A percentile compares a stretch with the other conserved stretches of the same genome.
phyloP scores from a whole-genome alignment of 148 eudicot genomes.

The Simmondsia chinensis region DNA sequence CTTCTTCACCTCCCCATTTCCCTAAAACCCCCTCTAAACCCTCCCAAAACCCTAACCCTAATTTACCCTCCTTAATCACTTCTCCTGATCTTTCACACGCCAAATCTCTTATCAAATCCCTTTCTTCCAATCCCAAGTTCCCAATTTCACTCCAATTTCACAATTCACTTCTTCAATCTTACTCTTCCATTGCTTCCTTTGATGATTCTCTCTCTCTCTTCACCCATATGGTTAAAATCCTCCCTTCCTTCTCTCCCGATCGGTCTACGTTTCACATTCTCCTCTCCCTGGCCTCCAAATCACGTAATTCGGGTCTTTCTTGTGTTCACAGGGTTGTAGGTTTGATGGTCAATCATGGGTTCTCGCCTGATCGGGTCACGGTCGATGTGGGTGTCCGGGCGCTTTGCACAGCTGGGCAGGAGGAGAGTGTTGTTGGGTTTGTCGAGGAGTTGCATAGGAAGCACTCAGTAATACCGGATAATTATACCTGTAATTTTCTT shows the following conservation, averaged over 20 bases:
- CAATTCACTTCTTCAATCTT: constrained; percentile 56
- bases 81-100: constrained; percentile 45
- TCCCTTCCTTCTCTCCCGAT: constrained; percentile 53
- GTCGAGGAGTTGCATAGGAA: constrained; percentile 44
- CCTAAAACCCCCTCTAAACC: constrained; percentile 6
- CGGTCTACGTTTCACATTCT: constrained; percentile 53
- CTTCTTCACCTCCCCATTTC: background rate
- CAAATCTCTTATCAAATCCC: constrained; percentile 39
- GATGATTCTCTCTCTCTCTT: constrained; percentile 42
- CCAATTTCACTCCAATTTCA: constrained; percentile 26
- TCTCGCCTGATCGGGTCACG: constrained; percentile 46
- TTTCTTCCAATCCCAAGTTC: constrained; percentile 20
- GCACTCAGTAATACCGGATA: constrained; percentile 36
- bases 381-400: constrained; percentile 50
- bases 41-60: constrained; percentile 7
- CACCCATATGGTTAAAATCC: constrained; percentile 39
- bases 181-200: constrained; percentile 30
- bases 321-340: constrained; percentile 23
- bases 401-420: constrained; percentile 31
- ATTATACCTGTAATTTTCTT: constrained; percentile 52
- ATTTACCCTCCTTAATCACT: constrained; percentile 18
- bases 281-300: constrained; percentile 29
- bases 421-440: constrained; percentile 45
- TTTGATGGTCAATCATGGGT: constrained; percentile 42
- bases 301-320: constrained; percentile 15